These are phyloP conservation scores for Dissoconium aciculare DNA, from an alignment of 2,329 filamentous ascomycete species.

Conservation along the genomic window DNA sequence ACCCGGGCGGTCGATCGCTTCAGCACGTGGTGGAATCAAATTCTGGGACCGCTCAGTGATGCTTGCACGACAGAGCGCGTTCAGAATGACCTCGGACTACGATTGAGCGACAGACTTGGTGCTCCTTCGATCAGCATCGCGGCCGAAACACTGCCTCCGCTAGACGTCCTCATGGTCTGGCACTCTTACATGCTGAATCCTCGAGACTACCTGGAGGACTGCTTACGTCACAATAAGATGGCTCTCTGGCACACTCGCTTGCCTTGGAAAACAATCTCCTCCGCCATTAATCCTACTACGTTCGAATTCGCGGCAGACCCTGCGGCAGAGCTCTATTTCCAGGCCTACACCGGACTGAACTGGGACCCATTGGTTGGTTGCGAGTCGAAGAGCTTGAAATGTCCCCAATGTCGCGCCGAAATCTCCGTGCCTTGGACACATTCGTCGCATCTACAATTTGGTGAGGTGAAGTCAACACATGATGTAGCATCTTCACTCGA, in stretches of 20 bases:
- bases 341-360: slow-evolving; percentile 30
- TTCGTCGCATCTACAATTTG: no score
- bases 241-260: slow-evolving; percentile 47
- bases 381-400: slow-evolving; percentile 35
- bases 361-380: slow-evolving; percentile 48
- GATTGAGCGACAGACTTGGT: no score
- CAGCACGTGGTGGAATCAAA: slow-evolving; percentile 45
- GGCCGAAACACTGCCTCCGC: slow-evolving; percentile 15
- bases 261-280: slow-evolving; percentile 48
- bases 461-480: no score
- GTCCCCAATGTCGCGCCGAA: slow-evolving; percentile 37
- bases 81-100: neutral
- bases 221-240: slow-evolving; percentile 42
- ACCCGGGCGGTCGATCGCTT: slow-evolving; percentile 55
- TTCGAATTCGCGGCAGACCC: slow-evolving; percentile 42
- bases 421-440: slow-evolving; percentile 45
- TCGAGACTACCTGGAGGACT: slow-evolving; percentile 58
- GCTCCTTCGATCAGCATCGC: no score
- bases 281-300: slow-evolving; percentile 40
- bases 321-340: slow-evolving; percentile 35
- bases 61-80: slow-evolving; percentile 15
- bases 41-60: slow-evolving; percentile 17
- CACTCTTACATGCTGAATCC: slow-evolving; percentile 69
- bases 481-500: slow-evolving; percentile 27
- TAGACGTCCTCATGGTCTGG: slow-evolving; percentile 66